A percentile compares a stretch with the other conserved stretches of the same genome.
These are phyloP conservation scores for Nematocida homosporus DNA, from an alignment of 371 early-diverging fungal genomes.

Conservation along the genomic window DNA sequence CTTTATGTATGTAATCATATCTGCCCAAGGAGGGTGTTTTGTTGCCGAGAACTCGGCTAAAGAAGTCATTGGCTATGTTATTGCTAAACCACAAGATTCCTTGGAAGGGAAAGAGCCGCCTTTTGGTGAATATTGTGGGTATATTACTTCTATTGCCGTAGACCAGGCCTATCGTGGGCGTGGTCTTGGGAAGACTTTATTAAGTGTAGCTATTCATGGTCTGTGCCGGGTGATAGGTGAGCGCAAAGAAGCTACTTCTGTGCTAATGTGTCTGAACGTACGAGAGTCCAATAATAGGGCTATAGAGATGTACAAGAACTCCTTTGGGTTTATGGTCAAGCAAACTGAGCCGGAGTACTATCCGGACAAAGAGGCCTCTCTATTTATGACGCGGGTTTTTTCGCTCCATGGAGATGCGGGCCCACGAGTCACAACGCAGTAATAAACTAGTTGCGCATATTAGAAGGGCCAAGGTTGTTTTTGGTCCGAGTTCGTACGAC, in stretches of 20 bases:
- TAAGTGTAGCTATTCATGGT: constrained; percentile 12
- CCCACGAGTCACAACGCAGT: constrained; percentile 14
- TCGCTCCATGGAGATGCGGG: constrained; percentile 2
- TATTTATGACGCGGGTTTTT: constrained; percentile 50
- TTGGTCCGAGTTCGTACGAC: constrained; percentile 4
- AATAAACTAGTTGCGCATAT: neutral
- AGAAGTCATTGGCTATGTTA: constrained; percentile 25
- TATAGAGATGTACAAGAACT: constrained; percentile 17
- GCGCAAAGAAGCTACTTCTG: neutral
- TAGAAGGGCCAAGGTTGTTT: neutral
- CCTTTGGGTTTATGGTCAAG: constrained; percentile 11
- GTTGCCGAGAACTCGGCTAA: constrained; percentile 28
- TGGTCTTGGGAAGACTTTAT: constrained; percentile 27
- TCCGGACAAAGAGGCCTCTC: constrained; percentile 16
- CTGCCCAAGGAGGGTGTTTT: constrained; percentile 2
- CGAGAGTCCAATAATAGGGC: constrained; percentile 3
- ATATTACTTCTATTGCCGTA: constrained; percentile 27
- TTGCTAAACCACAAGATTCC: constrained; percentile 23
- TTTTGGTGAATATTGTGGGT: constrained; percentile 2
- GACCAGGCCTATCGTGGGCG: constrained; percentile 26
- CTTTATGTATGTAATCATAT: constrained; percentile 14
- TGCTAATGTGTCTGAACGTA: constrained; percentile 39
- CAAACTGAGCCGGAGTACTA: constrained; percentile 21
- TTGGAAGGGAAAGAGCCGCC: constrained; percentile 17
- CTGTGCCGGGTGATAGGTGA: neutral